Evolutionary conservation across 371 early-diverging fungal species (phyloP), one percentile per base, ranked within the genome.

Genomic region (Lichtheimia corymbifera): DNA sequence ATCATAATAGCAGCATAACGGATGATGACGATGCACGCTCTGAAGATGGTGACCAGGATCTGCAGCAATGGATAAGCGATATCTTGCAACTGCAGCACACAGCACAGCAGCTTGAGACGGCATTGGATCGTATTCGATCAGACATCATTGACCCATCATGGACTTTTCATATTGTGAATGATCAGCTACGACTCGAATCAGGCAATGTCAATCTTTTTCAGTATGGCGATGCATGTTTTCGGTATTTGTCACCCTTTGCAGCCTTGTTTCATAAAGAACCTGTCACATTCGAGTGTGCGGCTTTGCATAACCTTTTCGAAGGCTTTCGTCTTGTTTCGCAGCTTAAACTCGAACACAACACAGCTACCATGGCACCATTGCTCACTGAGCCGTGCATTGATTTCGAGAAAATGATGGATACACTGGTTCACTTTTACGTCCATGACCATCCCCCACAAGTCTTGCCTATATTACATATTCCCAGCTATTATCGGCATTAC

Each of bases 201-300:
- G 41, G 50, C 20, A 65, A 56, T 20, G 44, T 24, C 5, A 55
- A 47, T 22, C 3, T 59, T 14, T n/a, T 50, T 9, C 35, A 27
- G 6, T 60, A 56, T 30, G 40, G 51, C 9, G 49, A 55, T 4
- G 61, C 65, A 6, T 43, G 52, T 20, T 18, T 51, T 0, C 65
- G 65, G 5, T 60, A 55, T 18, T 30, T 65, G 14, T 60, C 60
- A 25, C 65, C 65, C 6, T 65, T 65, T 42, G 13, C 40, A n/a
- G 60, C 28, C 25, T 30, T 60, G 12, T 65, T 65, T 22, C 57
- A 56, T n/a, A 25, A 22, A 9, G 57, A 42, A 45, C 25, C 57
- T 1, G 47, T 56, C 27, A 17, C 17, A 5, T 45, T 56, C 24
- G 57, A 56, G 24, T 24, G 57, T 20, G 18, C 45, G n/a, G 41